A percentile compares a stretch with the other conserved stretches of the same genome.
phyloP scores from a whole-genome alignment of 1,139 yeast genomes.

The Saccharomycopsis phalli region DNA sequence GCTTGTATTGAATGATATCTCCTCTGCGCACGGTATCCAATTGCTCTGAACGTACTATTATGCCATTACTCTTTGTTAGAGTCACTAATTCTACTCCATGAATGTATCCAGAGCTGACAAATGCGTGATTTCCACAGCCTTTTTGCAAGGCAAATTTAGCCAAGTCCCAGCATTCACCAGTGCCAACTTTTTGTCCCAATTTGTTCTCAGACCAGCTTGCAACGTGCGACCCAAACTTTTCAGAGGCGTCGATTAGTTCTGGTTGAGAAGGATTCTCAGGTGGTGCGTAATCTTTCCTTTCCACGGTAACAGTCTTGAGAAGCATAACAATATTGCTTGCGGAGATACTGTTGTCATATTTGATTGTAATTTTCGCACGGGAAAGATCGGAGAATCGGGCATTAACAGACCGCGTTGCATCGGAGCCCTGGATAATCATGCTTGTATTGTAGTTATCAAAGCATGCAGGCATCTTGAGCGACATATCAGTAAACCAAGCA shows the following conservation, averaged over 20 bases:
- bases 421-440: conserved; percentile 25
- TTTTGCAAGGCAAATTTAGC: conserved; percentile 54
- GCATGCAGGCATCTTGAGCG: conserved; percentile 30
- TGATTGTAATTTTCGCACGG: conserved; percentile 36
- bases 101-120: conserved; percentile 42
- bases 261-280: conserved; percentile 37
- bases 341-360: conserved; percentile 36
- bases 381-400: conserved; percentile 46
- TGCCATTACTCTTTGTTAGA: conserved; percentile 23
- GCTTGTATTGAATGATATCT: conserved; percentile 37
- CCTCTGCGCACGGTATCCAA: conserved; percentile 35
- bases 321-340: conserved; percentile 21
- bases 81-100: conserved; percentile 54
- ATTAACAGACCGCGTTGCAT: conserved; percentile 26
- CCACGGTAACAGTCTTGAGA: conserved; percentile 26
- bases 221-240: conserved; percentile 42
- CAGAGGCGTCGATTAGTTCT: conserved; percentile 33
- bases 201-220: conserved; percentile 58
- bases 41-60: conserved; percentile 18
- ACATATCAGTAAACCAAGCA: conserved; percentile 36
- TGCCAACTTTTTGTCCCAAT: conserved; percentile 48
- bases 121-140: conserved; percentile 56
- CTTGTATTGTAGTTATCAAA: conserved; percentile 33
- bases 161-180: conserved; percentile 76
- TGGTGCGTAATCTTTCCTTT: conserved; percentile 37